A percentile compares a stretch with the other conserved stretches of the same genome.
These are phyloP conservation scores for Piper longum DNA, from an alignment of 164 flowering plant genomes.

Conservation along the genomic window DNA sequence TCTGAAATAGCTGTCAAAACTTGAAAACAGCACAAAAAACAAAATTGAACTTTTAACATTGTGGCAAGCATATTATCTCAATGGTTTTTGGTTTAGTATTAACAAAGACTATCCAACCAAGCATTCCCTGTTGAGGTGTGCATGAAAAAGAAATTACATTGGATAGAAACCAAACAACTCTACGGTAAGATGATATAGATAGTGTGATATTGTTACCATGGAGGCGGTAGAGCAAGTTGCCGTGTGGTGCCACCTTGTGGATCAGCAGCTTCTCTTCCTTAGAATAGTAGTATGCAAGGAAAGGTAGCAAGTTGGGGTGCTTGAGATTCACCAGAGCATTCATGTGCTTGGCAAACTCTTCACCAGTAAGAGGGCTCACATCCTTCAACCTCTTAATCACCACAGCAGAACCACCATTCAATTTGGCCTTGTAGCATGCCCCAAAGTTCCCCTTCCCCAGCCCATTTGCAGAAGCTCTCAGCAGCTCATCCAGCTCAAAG, in stretches of 20 bases:
- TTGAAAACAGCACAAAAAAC: no score
- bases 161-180: background rate
- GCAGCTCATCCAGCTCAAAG: slow-evolving; percentile 40
- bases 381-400: slow-evolving; percentile 53
- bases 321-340: slow-evolving; percentile 18
- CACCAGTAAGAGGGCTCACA: slow-evolving; percentile 28
- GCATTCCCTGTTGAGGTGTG: no score
- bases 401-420: slow-evolving; percentile 20
- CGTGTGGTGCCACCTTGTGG: slow-evolving; percentile 26
- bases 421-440: slow-evolving; percentile 32
- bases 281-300: slow-evolving; percentile 39
- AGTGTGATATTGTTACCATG: slow-evolving; percentile 27
- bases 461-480: slow-evolving; percentile 58
- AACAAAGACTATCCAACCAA: no score
- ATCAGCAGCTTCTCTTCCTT: slow-evolving; percentile 55
- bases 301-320: slow-evolving; percentile 55
- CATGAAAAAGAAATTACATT: background rate
- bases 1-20: no score
- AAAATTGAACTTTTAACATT: no score
- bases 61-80: no score
- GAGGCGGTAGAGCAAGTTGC: slow-evolving; percentile 41
- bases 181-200: background rate
- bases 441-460: slow-evolving; percentile 56
- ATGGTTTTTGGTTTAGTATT: no score
- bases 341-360: slow-evolving; percentile 37